Conservation (phyloP, 2,329 filamentous ascomycete genomes). For the Stachybotrys chlorohalonatus region DNA sequence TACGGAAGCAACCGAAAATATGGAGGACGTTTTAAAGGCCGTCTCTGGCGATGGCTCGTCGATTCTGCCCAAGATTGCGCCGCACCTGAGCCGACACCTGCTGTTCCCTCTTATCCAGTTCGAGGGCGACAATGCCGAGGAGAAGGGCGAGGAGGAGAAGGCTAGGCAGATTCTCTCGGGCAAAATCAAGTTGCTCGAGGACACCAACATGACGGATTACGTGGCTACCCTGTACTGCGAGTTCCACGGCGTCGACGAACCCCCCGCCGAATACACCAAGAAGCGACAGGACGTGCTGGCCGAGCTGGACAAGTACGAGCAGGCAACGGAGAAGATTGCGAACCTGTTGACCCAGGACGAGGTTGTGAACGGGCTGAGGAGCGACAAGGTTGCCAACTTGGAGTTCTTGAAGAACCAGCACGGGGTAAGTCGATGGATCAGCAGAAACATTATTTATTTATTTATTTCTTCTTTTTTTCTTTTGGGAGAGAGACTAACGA, state of each 20-base stretch:
- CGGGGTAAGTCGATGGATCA: conserved; percentile 48
- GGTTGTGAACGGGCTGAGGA: conserved; percentile 82
- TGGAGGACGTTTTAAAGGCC: conserved; percentile 37
- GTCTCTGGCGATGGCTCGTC: conserved; percentile 61
- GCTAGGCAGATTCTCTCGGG: conserved; percentile 67
- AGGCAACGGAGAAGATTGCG: conserved; percentile 82
- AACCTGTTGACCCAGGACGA: conserved; percentile 80
- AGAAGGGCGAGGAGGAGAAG: conserved; percentile 51
- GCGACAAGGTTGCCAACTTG: conserved; percentile 98
- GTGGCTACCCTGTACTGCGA: conserved; percentile 87
- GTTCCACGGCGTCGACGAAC: conserved; percentile 68
- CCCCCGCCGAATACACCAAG: conserved; percentile 77
- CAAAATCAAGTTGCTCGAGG: conserved; percentile 89
- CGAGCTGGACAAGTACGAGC: conserved; percentile 73
- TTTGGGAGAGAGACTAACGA: background rate
- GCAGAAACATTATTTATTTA: background rate
- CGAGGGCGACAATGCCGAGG: conserved; percentile 71
- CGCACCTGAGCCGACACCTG: conserved; percentile 88
- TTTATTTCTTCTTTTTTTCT: too few relatives aligned
- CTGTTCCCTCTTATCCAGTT: conserved; percentile 97
- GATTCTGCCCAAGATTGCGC: conserved; percentile 81
- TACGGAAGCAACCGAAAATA: conserved; percentile 4
- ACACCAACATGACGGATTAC: conserved; percentile 99
- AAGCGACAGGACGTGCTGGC: conserved; percentile 85
- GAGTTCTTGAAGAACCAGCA: conserved; percentile 96